Evolutionary conservation across 2,329 filamentous ascomycete genomes (phyloP).

Genomic region (Aureobasidium uvarum): DNA sequence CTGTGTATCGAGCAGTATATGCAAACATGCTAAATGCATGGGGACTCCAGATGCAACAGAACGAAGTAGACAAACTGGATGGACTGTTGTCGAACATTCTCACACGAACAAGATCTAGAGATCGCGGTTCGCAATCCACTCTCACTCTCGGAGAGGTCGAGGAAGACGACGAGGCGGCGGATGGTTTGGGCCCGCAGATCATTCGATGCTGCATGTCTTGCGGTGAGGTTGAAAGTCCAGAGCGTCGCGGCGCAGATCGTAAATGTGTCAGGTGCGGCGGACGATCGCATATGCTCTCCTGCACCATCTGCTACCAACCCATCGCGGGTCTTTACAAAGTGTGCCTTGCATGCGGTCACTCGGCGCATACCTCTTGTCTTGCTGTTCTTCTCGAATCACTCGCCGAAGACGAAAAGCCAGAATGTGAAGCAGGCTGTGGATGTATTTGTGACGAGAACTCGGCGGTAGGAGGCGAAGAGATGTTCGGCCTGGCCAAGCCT

Average conservation of each 20-base stretch:
- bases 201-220: conserved; percentile 27
- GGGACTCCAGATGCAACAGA: conserved; percentile 54
- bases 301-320: conserved; percentile 28
- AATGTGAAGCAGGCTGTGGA: conserved; percentile 29
- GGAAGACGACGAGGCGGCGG: background rate
- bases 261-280: conserved; percentile 24
- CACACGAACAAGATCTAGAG: conserved; percentile 29
- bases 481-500: background rate
- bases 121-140: conserved; percentile 25
- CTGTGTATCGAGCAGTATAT: conserved; percentile 57
- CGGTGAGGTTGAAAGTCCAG: conserved; percentile 7
- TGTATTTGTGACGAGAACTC: conserved; percentile 25
- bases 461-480: background rate
- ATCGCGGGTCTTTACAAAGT: conserved; percentile 29
- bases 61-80: conserved; percentile 60
- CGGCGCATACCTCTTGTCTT: conserved; percentile 28
- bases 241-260: background rate
- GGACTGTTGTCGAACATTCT: conserved; percentile 40
- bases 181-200: conserved; percentile 2
- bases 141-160: conserved; percentile 22
- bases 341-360: conserved; percentile 29
- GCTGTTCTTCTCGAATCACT: conserved; percentile 22
- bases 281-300: conserved; percentile 22
- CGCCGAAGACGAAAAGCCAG: conserved; percentile 12
- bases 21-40: conserved; percentile 59